Conservation (phyloP, 345 rosid genomes). For the Boechera divaricarpa region DNA sequence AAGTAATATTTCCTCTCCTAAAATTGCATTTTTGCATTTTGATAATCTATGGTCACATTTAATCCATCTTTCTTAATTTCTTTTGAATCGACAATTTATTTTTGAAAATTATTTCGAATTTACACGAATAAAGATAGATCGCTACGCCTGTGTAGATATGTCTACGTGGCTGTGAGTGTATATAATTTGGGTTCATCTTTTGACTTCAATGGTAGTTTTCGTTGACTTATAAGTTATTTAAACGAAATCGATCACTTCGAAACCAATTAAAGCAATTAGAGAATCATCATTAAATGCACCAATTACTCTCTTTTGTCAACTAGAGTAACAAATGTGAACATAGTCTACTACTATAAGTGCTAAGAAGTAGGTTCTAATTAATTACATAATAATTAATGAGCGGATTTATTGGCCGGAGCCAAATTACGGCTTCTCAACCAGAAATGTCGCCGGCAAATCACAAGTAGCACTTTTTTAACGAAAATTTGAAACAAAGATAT, state of each 20-base stretch:
- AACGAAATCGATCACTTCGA: conserved; percentile 42
- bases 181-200: conserved; percentile 24
- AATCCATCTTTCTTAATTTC: background rate
- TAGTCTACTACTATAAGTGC: conserved; percentile 18
- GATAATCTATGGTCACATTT: background rate
- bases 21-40: background rate
- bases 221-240: conserved; percentile 43
- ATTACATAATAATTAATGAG: conserved; percentile 25
- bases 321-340: conserved; percentile 40
- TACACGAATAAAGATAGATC: background rate
- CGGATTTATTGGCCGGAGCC: conserved; percentile 38
- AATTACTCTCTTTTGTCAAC: conserved; percentile 30
- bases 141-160: conserved; percentile 18
- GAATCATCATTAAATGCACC: conserved; percentile 23
- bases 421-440: conserved; percentile 39
- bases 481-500: conserved; percentile 22
- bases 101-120: background rate
- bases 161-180: conserved; percentile 32
- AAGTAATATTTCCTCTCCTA: background rate
- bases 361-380: conserved; percentile 24
- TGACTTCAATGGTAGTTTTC: conserved; percentile 28
- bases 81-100: background rate
- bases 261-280: conserved; percentile 38
- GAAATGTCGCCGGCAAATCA: conserved; percentile 29
- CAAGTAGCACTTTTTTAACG: conserved; percentile 33